Percentiles rank a stretch among this genome's conserved stretches.
Evolutionary conservation across 768 basidiomycete species (phyloP).

Genomic region (Auriscalpium microsporum): DNA sequence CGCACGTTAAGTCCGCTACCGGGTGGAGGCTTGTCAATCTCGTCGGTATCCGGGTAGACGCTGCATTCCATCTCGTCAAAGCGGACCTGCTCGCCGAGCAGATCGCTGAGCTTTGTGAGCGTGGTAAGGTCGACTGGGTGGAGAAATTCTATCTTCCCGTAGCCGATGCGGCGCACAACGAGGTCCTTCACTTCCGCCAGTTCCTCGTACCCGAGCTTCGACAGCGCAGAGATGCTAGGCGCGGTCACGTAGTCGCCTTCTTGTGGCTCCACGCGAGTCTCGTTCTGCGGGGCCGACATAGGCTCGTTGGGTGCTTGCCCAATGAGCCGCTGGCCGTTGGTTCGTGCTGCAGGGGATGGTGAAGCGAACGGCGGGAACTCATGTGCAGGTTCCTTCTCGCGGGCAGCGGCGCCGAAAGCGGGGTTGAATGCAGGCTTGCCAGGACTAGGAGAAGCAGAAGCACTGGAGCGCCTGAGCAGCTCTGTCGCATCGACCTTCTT

Average conservation of each 20-base stretch:
- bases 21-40: slow-evolving; percentile 74
- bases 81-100: slow-evolving; percentile 79
- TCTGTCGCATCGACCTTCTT: slow-evolving; percentile 74
- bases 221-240: slow-evolving; percentile 67
- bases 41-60: slow-evolving; percentile 86
- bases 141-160: slow-evolving; percentile 78
- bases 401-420: slow-evolving; percentile 62
- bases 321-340: background rate
- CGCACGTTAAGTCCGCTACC: slow-evolving; percentile 87
- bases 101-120: slow-evolving; percentile 64
- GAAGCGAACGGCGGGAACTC: slow-evolving; percentile 6
- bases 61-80: slow-evolving; percentile 90
- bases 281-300: slow-evolving; percentile 23
- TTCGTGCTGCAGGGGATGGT: slow-evolving; percentile 27
- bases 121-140: slow-evolving; percentile 81
- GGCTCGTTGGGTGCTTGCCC: slow-evolving; percentile 1
- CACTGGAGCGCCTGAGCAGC: slow-evolving; percentile 36
- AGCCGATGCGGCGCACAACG: slow-evolving; percentile 85
- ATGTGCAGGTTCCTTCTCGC: slow-evolving; percentile 56
- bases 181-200: slow-evolving; percentile 68
- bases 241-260: slow-evolving; percentile 91
- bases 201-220: slow-evolving; percentile 62
- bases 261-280: slow-evolving; percentile 35
- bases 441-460: slow-evolving; percentile 14
- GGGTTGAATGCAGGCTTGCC: slow-evolving; percentile 65